These are phyloP conservation scores for Tuber umbilicatum DNA, from an alignment of 495 filamentous ascomycete species.

Conservation along the genomic window DNA sequence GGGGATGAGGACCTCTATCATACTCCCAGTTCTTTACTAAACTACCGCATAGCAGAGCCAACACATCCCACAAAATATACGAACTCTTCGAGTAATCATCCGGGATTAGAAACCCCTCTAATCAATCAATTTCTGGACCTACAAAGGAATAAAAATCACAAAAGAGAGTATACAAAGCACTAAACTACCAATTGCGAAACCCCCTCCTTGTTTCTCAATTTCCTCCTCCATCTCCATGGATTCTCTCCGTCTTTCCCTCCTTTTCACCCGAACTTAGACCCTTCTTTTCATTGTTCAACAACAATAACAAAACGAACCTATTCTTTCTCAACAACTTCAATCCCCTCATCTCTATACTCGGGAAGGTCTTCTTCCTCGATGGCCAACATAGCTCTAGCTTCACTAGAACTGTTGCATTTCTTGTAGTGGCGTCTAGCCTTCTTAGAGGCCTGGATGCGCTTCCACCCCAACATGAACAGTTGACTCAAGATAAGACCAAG, in stretches of 20 bases:
- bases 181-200: not conserved
- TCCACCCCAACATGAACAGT: constrained; percentile 15
- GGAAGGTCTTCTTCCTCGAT: constrained; percentile 15
- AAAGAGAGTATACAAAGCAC: not conserved
- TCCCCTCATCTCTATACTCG: constrained; percentile 23
- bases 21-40: not conserved
- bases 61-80: not conserved
- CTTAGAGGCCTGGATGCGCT: not conserved
- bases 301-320: constrained; percentile 1
- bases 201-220: not conserved
- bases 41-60: not conserved
- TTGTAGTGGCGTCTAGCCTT: not conserved
- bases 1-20: not conserved
- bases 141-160: not conserved
- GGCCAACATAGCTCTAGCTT: constrained; percentile 22
- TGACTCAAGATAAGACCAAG: constrained; percentile 22
- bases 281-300: not conserved
- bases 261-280: not conserved
- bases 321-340: constrained; percentile 24
- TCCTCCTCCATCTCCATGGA: not conserved
- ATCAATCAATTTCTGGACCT: not conserved
- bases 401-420: not conserved
- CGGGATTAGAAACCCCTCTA: not conserved
- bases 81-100: not conserved
- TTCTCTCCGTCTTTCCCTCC: not conserved